Conservation (phyloP, 768 basidiomycete species). For the Dioszegia hungarica region DNA sequence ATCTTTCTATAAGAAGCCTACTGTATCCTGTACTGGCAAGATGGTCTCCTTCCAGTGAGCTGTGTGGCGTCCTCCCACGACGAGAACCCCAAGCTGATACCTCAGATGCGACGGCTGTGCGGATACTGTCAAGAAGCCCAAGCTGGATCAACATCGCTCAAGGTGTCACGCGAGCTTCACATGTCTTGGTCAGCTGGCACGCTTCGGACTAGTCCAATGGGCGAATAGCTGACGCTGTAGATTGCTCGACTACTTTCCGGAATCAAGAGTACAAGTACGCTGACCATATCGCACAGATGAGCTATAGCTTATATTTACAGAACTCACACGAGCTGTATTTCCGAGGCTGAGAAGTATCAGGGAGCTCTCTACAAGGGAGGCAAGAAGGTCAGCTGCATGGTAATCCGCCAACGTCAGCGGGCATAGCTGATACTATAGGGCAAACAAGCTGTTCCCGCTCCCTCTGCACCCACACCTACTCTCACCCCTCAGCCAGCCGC, state of each 20-base stretch:
- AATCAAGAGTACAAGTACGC: conserved; percentile 68
- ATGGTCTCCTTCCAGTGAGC: conserved; percentile 76
- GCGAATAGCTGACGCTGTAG: conserved; percentile 49
- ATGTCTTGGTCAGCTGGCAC: conserved; percentile 39
- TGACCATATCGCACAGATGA: background rate
- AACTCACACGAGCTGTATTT: conserved; percentile 70
- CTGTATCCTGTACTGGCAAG: too few relatives aligned
- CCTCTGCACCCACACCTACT: conserved; percentile 3
- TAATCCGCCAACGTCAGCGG: too few relatives aligned
- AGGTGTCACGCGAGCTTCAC: conserved; percentile 45
- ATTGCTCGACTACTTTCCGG: conserved; percentile 79
- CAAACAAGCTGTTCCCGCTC: background rate
- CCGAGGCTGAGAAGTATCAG: conserved; percentile 91
- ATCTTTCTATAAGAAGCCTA: too few relatives aligned
- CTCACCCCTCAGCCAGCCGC: background rate
- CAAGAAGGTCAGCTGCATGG: conserved; percentile 53
- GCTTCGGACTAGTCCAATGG: background rate
- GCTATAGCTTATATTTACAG: conserved; percentile 15
- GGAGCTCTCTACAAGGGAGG: conserved; percentile 73
- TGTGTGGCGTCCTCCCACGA: background rate
- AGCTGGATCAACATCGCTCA: conserved; percentile 69
- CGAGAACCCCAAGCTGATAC: background rate
- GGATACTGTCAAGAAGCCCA: conserved; percentile 89
- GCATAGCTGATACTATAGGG: background rate
- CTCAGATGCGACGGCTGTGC: conserved; percentile 72